These are phyloP conservation scores for Goffeauzyma gilvescens DNA, from an alignment of 768 basidiomycete genomes.

Conservation along the genomic window DNA sequence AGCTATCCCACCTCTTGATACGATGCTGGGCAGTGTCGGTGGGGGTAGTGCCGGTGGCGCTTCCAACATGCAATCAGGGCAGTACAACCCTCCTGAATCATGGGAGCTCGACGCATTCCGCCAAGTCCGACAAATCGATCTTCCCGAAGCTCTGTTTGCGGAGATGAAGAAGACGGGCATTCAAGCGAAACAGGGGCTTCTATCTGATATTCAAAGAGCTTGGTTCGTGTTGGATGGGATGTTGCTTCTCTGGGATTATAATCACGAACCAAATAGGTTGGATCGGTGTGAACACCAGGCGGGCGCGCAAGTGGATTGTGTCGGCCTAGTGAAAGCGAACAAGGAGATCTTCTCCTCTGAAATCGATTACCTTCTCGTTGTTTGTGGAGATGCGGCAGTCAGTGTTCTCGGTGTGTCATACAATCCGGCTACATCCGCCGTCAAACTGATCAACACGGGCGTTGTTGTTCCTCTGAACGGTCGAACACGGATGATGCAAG, in stretches of 20 bases:
- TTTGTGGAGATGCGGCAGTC: conserved; percentile 68
- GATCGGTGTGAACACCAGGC: conserved; percentile 79
- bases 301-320: conserved; percentile 61
- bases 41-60: background rate
- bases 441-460: conserved; percentile 3
- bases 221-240: conserved; percentile 93
- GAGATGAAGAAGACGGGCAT: conserved; percentile 1
- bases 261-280: conserved; percentile 77
- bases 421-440: background rate
- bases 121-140: background rate
- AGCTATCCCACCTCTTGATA: conserved; percentile 4
- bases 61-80: conserved; percentile 1
- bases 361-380: conserved; percentile 68
- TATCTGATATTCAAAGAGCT: conserved; percentile 80
- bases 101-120: conserved; percentile 1
- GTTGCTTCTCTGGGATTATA: conserved; percentile 91
- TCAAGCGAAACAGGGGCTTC: conserved; percentile 43
- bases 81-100: background rate
- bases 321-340: conserved; percentile 72
- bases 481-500: background rate
- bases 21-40: background rate
- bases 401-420: conserved; percentile 57
- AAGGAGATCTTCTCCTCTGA: conserved; percentile 77
- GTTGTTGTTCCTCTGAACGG: too few species aligned
- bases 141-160: conserved; percentile 1